Base-by-base conservation (phyloP, 176 grass and related monocot species). In the Puccinellia tenuiflora region DNA sequence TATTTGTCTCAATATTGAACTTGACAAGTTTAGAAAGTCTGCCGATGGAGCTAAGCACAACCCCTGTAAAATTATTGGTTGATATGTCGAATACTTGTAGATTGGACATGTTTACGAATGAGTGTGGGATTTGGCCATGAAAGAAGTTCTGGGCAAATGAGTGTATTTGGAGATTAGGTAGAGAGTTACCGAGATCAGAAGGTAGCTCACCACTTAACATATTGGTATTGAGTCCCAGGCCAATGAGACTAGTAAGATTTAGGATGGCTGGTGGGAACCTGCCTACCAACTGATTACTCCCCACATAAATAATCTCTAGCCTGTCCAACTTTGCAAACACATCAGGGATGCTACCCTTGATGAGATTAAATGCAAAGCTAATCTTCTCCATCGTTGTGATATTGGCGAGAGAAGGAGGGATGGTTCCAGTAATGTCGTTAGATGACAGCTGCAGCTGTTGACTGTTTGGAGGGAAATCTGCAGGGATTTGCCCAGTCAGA, bases 321-420 rank as follows among this genome's bases (percentile, higher is more conserved):
- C 26, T 9, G 45, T 9, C 22, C 10, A 84, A 55, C 3, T 55
- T 43, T 22, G 43, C 61, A 21, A 85, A 39, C 16, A 45, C 24
- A 22, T 16, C 21, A 29, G 83, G 83, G 73, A 85, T 76, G n/a
- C 14, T 68, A 2, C 83, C 83, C 11, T 31, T 1, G 6, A 85
- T 85, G 10, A 5, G 51, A 29, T 85, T 85, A 5, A 2, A 8
- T 1, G 3, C 24, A 67, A 8, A 54, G 21, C 8, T 7, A 7
- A 75, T 16, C 17, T 2, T 11, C 16, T 13, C 48, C 0, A 70
- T 9, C 3, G 3, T 9, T 5, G 83, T 78, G 47, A 46, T 33
- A 35, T 85, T 85, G 24, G 62, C 20, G 13, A 78, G 20, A 7
- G 83, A 69, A 85, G 74, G 1, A 57, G 74, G 37, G 11, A 85